A percentile compares a stretch with the other conserved stretches of the same genome.
phyloP scores from a whole-genome alignment of 192 early-diverging fungal species.

The Dissophora ornata region DNA sequence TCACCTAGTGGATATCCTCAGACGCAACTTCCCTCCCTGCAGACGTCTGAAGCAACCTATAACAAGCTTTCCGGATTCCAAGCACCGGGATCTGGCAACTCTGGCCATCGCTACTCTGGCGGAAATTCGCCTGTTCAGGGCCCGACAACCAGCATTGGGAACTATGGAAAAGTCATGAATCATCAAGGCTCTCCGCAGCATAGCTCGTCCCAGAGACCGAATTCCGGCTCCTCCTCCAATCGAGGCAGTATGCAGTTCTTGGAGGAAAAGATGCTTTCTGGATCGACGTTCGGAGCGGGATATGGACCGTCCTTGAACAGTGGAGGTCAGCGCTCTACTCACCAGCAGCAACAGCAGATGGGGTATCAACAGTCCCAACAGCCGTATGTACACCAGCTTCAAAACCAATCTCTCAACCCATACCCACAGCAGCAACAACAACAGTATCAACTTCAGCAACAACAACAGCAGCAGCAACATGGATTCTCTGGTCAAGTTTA shows the following conservation, averaged over 20 bases:
- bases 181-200: slow-evolving; percentile 12
- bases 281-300: slow-evolving; percentile 34
- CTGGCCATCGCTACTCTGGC: slow-evolving; percentile 33
- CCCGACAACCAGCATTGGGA: slow-evolving; percentile 1
- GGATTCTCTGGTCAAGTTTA: slow-evolving; percentile 22
- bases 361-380: slow-evolving; percentile 8
- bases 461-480: slow-evolving; percentile 16
- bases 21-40: slow-evolving; percentile 14
- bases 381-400: background rate
- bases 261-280: slow-evolving; percentile 35
- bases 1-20: slow-evolving; percentile 19
- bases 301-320: slow-evolving; percentile 49
- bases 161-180: slow-evolving; percentile 18
- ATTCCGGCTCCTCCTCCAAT: slow-evolving; percentile 1
- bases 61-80: slow-evolving; percentile 35
- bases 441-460: slow-evolving; percentile 4
- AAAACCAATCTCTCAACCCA: background rate
- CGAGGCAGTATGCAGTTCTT: slow-evolving; percentile 32
- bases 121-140: slow-evolving; percentile 36
- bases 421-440: slow-evolving; percentile 4
- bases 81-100: background rate
- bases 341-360: slow-evolving; percentile 20
- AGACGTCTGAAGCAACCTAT: slow-evolving; percentile 10
- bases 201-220: slow-evolving; percentile 12
- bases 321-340: slow-evolving; percentile 6